Base-by-base conservation (phyloP, 306 rosid genomes). In the Calophaca sinica region DNA sequence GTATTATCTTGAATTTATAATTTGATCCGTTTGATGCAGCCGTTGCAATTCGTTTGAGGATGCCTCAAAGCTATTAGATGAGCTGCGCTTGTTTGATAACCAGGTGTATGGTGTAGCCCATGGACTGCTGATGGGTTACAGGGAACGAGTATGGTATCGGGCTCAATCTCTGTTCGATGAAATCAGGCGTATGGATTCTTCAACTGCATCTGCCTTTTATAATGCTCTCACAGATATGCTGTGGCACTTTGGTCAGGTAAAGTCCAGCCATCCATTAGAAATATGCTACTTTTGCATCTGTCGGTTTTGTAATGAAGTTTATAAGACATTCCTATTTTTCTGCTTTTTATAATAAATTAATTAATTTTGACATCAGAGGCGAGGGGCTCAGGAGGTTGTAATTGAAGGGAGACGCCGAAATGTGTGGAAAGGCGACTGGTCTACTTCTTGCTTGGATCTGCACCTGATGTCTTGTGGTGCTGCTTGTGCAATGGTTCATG, bases 161-260 rank as follows among this genome's bases (percentile, higher is more conserved):
- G 98, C 98, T 68, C 88, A 82, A 52, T 79, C 84, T 53, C 83
- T 94, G 6, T 94, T 94, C 44, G 93, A 91, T 79, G 96, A 94
- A 84, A 88, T 94, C 20, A 90, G 73, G 87, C 91, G 83, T 12
- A 88, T 91, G 97, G 98, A 94, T 82, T 80, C 87, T 49, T 84
- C 97, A 65, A 94, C 98, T 9, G 94, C 94, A 3, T 90, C 98
- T 62, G 97, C 97, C 7, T 94, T 94, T 73, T 91, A 88, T 61
- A 94, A 94, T 81, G 97, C 98, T 49, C 90, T 94, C 49, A 91
- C 98, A 8, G 98, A 94, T 77, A 94, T 94, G 98, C 77, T 94
- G 10, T 94, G 97, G 98, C 96, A 94, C 83, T 90, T 87, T 46
- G 97, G 97, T 59, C 98, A 94, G 96, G 97, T 94, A 77, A 84